phyloP scores from a whole-genome alignment of 2,329 filamentous ascomycete genomes.

The Aspergillus calidoustus region DNA sequence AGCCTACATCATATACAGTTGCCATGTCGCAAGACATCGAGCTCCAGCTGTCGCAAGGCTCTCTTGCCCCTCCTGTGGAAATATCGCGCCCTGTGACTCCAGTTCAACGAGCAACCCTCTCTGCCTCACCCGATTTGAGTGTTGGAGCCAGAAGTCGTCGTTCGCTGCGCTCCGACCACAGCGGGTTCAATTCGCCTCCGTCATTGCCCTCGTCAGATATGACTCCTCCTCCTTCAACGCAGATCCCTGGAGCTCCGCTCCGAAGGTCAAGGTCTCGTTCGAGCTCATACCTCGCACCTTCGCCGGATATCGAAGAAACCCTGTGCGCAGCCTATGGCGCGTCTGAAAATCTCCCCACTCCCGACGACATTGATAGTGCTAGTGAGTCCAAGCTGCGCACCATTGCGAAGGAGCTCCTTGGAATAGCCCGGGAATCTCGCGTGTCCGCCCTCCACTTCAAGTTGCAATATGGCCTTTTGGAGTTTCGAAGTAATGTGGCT shows the following conservation, averaged over 20 bases:
- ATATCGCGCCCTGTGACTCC: constrained; percentile 43
- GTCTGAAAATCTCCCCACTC: constrained; percentile 51
- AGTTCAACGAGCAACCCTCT: constrained; percentile 36
- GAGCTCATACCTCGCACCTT: constrained; percentile 46
- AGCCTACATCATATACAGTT: constrained; percentile 12
- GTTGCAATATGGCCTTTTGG: constrained; percentile 82
- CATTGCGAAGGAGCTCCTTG: constrained; percentile 59
- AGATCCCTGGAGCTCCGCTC: constrained; percentile 52
- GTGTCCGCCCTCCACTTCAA: constrained; percentile 90
- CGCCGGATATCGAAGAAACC: constrained; percentile 53
- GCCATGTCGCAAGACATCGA: constrained; percentile 41
- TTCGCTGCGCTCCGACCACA: constrained; percentile 39
- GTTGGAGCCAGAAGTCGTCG: constrained; percentile 37
- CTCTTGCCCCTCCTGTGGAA: constrained; percentile 45
- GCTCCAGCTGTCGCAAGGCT: constrained; percentile 35
- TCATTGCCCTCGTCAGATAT: constrained; percentile 56
- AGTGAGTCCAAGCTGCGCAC: constrained; percentile 57
- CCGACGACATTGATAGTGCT: constrained; percentile 58
- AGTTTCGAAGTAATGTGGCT: constrained; percentile 81
- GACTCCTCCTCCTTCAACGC: constrained; percentile 68
- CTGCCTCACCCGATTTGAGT: constrained; percentile 43
- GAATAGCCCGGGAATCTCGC: constrained; percentile 67
- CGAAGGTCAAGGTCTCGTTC: constrained; percentile 49
- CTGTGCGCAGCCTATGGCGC: constrained; percentile 48
- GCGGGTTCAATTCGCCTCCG: constrained; percentile 46